Evolutionary conservation across 2,329 filamentous ascomycete genomes (phyloP), one percentile per base, ranked within the genome.

Genomic region (Pseudomassariella vexata): DNA sequence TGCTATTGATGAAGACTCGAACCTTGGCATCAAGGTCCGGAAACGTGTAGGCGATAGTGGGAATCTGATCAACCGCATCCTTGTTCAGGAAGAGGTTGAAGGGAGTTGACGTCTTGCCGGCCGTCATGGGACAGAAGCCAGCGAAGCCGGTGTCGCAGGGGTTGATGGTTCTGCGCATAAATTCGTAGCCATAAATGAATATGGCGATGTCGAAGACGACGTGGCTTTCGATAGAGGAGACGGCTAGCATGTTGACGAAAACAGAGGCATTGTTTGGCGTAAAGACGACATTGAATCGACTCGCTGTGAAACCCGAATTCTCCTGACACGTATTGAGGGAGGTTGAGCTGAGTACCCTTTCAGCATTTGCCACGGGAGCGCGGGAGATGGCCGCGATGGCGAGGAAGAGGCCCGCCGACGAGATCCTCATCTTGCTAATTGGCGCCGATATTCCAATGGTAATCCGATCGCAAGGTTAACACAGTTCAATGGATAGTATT

Each of bases 21-120:
- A 95, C 84, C 31, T 77, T 82, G 40, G 87, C 88, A 58, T 96
- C 90, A 33, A 95, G 71, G 68, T 95, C 90, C 29, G 89, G 89
- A 25, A 96, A 83, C 30, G 74, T 82, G 63, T 92, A 96, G 32
- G 87, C 85, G 51, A 95, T 90, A 29, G 76, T 76, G 36, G 89
- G 89, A 49, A 96, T 79, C 33, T 74, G 59, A 16, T 64, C 60
- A 37, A 85, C 62, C 23, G 82, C 74, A 17, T 68, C 20, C 2
- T 35, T 7, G 32, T 66, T 61, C 29, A 92, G 62, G 3, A 64
- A 57, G 21, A 90, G 55, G 49, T 83, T 84, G 52, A 87, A 87
- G 31, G 47, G 49, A n/a, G 22, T 24, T n/a, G 21, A 12, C 5
- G 34, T 32, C 25, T 48, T 36, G 21, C 43, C 41, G 4, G 52